Conservation (phyloP, 495 filamentous ascomycete genomes). For the Aspergillus conjunctus region DNA sequence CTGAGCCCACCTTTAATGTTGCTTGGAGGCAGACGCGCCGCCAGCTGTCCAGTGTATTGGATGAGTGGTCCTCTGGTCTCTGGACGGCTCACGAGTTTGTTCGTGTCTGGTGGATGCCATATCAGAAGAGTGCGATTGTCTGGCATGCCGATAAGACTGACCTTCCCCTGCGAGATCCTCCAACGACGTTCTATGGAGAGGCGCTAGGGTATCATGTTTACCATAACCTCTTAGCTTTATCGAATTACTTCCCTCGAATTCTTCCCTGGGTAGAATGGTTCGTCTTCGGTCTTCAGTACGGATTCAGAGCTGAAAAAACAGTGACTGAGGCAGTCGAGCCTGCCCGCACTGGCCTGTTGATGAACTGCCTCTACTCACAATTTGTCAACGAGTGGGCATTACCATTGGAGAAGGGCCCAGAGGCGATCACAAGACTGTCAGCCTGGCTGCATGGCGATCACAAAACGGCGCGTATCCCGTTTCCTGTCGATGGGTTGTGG, state of each 20-base stretch:
- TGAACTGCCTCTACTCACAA: constrained; percentile 96
- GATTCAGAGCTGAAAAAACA: constrained; percentile 67
- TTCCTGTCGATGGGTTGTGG: constrained; percentile 73
- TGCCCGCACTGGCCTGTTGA: constrained; percentile 74
- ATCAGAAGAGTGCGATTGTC: constrained; percentile 79
- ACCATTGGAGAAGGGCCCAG: constrained; percentile 84
- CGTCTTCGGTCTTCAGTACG: constrained; percentile 94
- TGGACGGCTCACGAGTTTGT: constrained; percentile 89
- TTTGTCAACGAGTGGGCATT: constrained; percentile 98
- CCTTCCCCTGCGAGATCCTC: constrained; percentile 49
- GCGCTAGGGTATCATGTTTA: constrained; percentile 83
- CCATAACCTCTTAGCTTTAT: constrained; percentile 79
- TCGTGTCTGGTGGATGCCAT: constrained; percentile 96
- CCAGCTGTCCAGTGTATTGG: constrained; percentile 63
- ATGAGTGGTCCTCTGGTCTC: constrained; percentile 69
- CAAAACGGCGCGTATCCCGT: constrained; percentile 68
- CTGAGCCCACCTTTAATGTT: constrained; percentile 74
- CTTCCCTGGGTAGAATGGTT: constrained; percentile 90
- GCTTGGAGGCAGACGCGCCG: constrained; percentile 83
- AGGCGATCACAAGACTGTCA: constrained; percentile 78
- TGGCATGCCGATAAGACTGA: constrained; percentile 82
- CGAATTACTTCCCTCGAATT: constrained; percentile 75
- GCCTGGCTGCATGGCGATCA: constrained; percentile 77
- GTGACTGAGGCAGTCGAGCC: constrained; percentile 75
- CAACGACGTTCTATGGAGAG: constrained; percentile 74